These are phyloP conservation scores for Cucurbita ficifolia DNA, from an alignment of 306 rosid species.

Conservation along the genomic window DNA sequence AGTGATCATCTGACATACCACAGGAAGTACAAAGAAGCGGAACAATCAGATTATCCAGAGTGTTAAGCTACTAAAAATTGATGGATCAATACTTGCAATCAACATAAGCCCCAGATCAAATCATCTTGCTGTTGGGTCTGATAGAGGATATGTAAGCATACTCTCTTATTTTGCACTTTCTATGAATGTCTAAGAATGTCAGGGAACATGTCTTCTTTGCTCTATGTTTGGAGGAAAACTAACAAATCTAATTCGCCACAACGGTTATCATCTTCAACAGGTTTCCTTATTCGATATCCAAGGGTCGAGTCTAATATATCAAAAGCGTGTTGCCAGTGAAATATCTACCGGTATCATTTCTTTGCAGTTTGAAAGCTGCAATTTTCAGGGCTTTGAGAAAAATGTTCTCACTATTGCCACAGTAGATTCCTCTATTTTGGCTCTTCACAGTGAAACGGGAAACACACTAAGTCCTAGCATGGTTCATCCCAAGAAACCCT, in stretches of 20 bases:
- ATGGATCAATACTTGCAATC: slow-evolving; percentile 48
- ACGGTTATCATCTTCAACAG: slow-evolving; percentile 22
- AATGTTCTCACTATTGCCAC: slow-evolving; percentile 54
- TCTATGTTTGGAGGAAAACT: not conserved
- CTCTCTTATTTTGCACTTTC: not conserved
- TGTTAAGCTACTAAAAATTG: slow-evolving; percentile 46
- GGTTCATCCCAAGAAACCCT: slow-evolving; percentile 82
- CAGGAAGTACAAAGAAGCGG: slow-evolving; percentile 72
- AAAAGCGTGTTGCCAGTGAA: slow-evolving; percentile 60
- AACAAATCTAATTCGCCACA: not conserved
- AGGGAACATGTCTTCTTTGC: not conserved
- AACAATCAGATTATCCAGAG: slow-evolving; percentile 46
- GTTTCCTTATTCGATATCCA: slow-evolving; percentile 57
- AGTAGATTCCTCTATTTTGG: slow-evolving; percentile 61
- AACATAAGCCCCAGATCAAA: slow-evolving; percentile 32
- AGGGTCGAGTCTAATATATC: slow-evolving; percentile 47
- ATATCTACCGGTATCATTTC: slow-evolving; percentile 50
- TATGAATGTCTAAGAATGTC: too few relatives aligned
- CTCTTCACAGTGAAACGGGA: slow-evolving; percentile 66
- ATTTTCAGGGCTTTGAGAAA: slow-evolving; percentile 62
- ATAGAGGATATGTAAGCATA: slow-evolving; percentile 66
- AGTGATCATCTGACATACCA: slow-evolving; percentile 3
- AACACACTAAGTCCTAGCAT: slow-evolving; percentile 24
- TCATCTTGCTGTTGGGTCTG: slow-evolving; percentile 84
- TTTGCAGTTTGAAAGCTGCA: slow-evolving; percentile 49